Base-by-base conservation (phyloP, 257 asterid genomes). In the Nicotiana obtusifolia region DNA sequence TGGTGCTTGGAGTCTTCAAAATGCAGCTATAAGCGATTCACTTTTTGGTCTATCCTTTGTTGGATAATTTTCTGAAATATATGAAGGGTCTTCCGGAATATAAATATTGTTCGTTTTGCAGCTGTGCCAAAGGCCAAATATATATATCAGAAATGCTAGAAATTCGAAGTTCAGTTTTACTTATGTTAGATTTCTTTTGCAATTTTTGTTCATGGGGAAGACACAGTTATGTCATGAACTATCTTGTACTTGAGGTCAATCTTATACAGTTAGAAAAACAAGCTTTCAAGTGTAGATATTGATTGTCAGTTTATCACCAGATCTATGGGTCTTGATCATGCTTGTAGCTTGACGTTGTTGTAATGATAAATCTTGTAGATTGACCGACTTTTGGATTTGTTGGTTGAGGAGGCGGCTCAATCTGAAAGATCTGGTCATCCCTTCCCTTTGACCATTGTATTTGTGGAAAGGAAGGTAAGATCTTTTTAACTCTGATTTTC, bases 391-490 rank as follows among this genome's bases (percentile, higher is more conserved):
- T 86, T 94, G 69, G 89, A 85, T 85, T 81, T 93, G 93, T 93
- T 94, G 84, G 98, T 92, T 62, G 97, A 92, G 90, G 95, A 89
- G 79, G 92, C 97, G 84, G 88, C 93, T 83, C 92, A 88, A 64
- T 87, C 97, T 83, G 94, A 93, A 83, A 90, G 80, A 77, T 86
- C 86, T 81, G 90, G 93, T 87, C 95, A 86, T 35, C 82, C 91
- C 28, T 91, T 90, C 85, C 94, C 98, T 83, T 88, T 94, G 94
- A 91, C 98, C 84, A 92, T 94, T 81, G 97, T 94, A 76, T 94
- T 94, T 90, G 98, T 94, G 83, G 98, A 94, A 86, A 89, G 98
- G 61, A 94, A 94, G 97, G 97, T 93, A 86, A 83, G 76, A 52
- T 10, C 52, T 75, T 22, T 15, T 82, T 67, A 57, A 26, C 75